Conservation (phyloP, 257 asterid genomes). For the Solanum sparsipilum region DNA sequence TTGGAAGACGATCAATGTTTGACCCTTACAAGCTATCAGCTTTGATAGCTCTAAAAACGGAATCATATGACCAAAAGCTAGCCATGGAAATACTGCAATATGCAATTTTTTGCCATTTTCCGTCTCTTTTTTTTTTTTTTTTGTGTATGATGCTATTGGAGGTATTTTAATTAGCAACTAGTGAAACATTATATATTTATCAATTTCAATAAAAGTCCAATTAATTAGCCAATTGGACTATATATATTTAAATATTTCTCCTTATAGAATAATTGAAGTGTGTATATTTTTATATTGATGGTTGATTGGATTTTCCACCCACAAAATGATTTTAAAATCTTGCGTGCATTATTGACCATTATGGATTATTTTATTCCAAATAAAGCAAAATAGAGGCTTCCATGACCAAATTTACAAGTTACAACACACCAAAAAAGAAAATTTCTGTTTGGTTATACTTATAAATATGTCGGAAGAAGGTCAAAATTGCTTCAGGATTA, state of each 20-base stretch:
- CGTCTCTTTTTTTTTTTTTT: neutral
- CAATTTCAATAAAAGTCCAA: neutral
- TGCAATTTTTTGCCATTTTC: conserved; percentile 11
- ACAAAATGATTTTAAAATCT: neutral
- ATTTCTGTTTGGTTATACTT: no score
- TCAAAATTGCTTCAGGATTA: no score
- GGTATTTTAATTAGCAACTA: neutral
- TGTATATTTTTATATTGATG: neutral
- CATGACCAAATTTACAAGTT: no score
- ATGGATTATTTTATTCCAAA: no score
- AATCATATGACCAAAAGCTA: conserved; percentile 54
- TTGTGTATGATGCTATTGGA: neutral
- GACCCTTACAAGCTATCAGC: conserved; percentile 34
- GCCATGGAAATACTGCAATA: conserved; percentile 54
- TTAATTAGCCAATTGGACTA: neutral
- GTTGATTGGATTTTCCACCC: neutral
- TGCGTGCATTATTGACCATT: no score
- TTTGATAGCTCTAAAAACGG: conserved; percentile 43
- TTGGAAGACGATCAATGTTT: conserved; percentile 48
- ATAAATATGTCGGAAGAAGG: no score
- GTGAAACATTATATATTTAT: neutral
- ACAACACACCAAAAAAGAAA: no score
- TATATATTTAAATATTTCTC: neutral
- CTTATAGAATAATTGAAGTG: neutral
- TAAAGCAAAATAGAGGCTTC: no score